Base-by-base conservation (phyloP, 306 rosid species). In the Prosopis cineraria region DNA sequence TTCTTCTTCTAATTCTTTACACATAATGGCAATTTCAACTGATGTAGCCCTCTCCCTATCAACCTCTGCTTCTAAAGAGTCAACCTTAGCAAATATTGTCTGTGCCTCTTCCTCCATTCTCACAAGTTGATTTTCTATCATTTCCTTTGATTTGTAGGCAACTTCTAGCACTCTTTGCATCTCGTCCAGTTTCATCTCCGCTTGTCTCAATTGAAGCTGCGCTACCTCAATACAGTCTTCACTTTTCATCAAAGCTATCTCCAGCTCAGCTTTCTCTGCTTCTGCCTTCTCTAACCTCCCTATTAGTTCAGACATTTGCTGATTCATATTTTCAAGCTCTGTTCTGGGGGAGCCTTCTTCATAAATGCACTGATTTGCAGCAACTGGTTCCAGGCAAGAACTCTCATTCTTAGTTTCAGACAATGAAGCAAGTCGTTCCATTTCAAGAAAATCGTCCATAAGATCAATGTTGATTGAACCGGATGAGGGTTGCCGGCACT, bases 361-460 rank as follows among this genome's bases (percentile, higher is more conserved):
- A 45, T 74, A 31, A 66, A 43, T 74, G 71, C 84, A 37, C 30
- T 74, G 68, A 79, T 82, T 10, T 24, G 78, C 64, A 24, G 62
- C 73, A 64, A 67, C 80, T 25, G 88, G 59, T 50, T 78, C 88
- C 48, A 33, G 68, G 80, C 55, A 68, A 75, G 76, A 25, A 77
- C 83, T 67, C 77, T 78, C 85, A 62, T 75, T 81, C 48, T 75
- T 81, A 10, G 84, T 34, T 29, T 85, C 90, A 25, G 87, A 85
- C 76, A 88, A 82, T 14, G 96, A 86, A 73, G 90, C 97, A 25
- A 92, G 89, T 56, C 85, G 79, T 68, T 92, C 97, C 97, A 92
- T 90, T 81, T 92, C 97, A 47, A 92, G 97, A 82, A 92, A 92
- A 84, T 92, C 97, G 20, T 92, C 96, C 97, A 92, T 92, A 78